phyloP scores from a whole-genome alignment of 2,329 filamentous ascomycete genomes.

The Nothopassalora personata region DNA sequence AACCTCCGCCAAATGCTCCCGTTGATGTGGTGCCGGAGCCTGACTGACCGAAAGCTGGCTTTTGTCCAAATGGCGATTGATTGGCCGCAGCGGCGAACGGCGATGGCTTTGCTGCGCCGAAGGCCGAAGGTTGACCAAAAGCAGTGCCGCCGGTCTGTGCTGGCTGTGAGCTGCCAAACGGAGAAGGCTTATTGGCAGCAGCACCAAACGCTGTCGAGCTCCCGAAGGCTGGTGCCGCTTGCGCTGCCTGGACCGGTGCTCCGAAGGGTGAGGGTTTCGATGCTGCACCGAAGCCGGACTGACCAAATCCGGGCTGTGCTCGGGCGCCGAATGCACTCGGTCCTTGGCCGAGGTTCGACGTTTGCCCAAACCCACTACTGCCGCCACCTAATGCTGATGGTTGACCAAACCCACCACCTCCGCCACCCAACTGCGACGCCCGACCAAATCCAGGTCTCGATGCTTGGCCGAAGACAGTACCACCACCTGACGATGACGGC shows the following conservation, averaged over 20 bases:
- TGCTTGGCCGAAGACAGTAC: conserved; percentile 8
- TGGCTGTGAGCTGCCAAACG: not conserved
- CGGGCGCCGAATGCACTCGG: conserved; percentile 16
- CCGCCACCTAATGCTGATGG: conserved; percentile 33
- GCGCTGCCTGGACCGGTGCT: not conserved
- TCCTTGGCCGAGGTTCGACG: conserved; percentile 13
- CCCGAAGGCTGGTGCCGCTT: conserved; percentile 3
- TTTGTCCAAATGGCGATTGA: not conserved
- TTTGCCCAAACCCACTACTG: conserved; percentile 30
- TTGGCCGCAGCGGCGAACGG: not conserved
- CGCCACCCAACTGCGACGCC: conserved; percentile 19
- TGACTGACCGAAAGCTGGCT: conserved; percentile 5
- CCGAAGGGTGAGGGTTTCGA: conserved; percentile 5
- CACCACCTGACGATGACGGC: conserved; percentile 9
- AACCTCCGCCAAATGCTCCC: not conserved
- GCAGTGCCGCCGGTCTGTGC: conserved; percentile 5
- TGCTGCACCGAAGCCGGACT: conserved; percentile 13
- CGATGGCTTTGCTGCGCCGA: conserved; percentile 13
- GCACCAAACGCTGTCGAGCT: not conserved
- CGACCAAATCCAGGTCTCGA: conserved; percentile 23
- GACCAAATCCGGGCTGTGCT: not conserved
- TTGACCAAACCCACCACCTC: conserved; percentile 19
- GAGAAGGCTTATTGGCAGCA: not conserved
- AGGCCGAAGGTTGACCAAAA: conserved; percentile 20
- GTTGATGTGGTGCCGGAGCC: not conserved